Evolutionary conservation across 345 rosid genomes (phyloP).

Genomic region (Rhodamnia argentea): DNA sequence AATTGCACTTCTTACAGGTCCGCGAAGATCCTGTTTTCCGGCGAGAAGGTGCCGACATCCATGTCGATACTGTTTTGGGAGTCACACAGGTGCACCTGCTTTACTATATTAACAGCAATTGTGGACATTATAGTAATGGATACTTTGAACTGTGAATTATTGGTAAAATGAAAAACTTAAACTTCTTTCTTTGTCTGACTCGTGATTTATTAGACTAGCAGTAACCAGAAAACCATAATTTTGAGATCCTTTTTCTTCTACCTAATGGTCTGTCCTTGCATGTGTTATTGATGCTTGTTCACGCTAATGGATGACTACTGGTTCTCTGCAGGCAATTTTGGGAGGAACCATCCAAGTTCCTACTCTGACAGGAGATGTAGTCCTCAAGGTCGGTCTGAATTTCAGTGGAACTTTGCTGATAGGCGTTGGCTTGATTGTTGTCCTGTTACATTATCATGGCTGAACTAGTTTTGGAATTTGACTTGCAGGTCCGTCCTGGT

Average conservation of each 20-base stretch:
- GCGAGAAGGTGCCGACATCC: constrained; percentile 85
- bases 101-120: not conserved
- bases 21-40: constrained; percentile 95
- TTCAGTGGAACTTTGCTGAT: not conserved
- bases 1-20: constrained; percentile 31
- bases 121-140: not conserved
- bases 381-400: constrained; percentile 60
- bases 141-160: not conserved
- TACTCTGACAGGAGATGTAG: constrained; percentile 95
- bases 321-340: constrained; percentile 68
- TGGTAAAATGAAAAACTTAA: not conserved
- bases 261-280: not conserved
- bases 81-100: constrained; percentile 57
- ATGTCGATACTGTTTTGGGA: constrained; percentile 71
- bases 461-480: not conserved
- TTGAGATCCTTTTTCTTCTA: not conserved
- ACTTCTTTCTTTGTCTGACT: not conserved
- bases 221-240: not conserved
- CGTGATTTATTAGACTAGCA: not conserved
- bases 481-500: constrained; percentile 79
- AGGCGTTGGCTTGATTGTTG: not conserved
- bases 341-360: constrained; percentile 99
- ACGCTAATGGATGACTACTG: not conserved
- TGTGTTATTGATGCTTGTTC: not conserved
- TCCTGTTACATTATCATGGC: not conserved